These are phyloP conservation scores for Salix viminalis DNA, from an alignment of 345 rosid genomes.

Conservation along the genomic window DNA sequence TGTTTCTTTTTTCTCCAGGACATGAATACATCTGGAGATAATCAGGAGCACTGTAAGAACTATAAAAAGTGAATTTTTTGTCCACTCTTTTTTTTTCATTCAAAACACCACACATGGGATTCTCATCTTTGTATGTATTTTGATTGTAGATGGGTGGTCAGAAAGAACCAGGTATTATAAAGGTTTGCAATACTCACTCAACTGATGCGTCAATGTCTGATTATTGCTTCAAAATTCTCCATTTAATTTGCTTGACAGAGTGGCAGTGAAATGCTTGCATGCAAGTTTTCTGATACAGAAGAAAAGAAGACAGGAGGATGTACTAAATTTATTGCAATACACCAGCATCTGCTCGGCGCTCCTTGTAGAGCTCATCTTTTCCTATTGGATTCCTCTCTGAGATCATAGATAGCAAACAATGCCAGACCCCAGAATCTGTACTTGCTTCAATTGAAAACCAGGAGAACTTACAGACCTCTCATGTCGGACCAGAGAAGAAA, in stretches of 20 bases:
- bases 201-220: background rate
- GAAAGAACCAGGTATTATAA: constrained; percentile 43
- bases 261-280: constrained; percentile 43
- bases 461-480: too few relatives aligned
- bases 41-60: constrained; percentile 33
- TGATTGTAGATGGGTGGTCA: constrained; percentile 56
- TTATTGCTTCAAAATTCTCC: background rate
- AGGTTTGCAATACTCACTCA: constrained; percentile 1
- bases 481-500: too few relatives aligned
- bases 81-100: background rate
- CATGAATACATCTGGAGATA: constrained; percentile 12
- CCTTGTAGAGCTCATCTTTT: constrained; percentile 28
- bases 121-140: too few relatives aligned
- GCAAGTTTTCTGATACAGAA: constrained; percentile 32
- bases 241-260: constrained; percentile 36
- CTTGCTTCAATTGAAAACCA: constrained; percentile 24
- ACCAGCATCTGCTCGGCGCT: constrained; percentile 9
- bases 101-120: background rate
- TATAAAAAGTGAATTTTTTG: constrained; percentile 4
- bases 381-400: constrained; percentile 16
- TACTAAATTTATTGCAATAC: constrained; percentile 35
- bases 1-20: too few relatives aligned
- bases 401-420: constrained; percentile 7
- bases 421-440: constrained; percentile 28
- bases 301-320: constrained; percentile 43